These are phyloP conservation scores for Avena atlantica DNA, from an alignment of 176 grass and related monocot genomes.

Conservation along the genomic window DNA sequence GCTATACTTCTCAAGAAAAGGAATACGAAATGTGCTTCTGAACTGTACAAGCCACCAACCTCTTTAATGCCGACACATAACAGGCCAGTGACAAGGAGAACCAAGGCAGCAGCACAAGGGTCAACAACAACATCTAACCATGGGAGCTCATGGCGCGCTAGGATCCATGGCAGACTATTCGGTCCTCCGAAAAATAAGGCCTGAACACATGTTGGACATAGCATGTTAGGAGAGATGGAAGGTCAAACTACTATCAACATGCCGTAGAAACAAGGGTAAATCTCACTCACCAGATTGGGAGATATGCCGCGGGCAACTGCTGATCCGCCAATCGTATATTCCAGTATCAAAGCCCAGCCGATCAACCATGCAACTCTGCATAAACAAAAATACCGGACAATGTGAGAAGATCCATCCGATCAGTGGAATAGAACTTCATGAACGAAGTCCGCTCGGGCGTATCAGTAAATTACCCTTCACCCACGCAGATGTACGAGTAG, in stretches of 20 bases:
- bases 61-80: slow-evolving; percentile 83
- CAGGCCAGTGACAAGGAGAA: slow-evolving; percentile 72
- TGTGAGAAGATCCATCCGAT: background rate
- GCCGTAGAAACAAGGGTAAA: background rate
- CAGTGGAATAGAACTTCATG: background rate
- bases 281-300: slow-evolving; percentile 59
- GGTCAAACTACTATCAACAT: slow-evolving; percentile 1
- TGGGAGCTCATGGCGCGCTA: slow-evolving; percentile 67
- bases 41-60: slow-evolving; percentile 45
- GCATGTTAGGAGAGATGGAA: background rate
- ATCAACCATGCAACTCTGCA: slow-evolving; percentile 79
- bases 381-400: slow-evolving; percentile 4
- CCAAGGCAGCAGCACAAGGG: slow-evolving; percentile 79
- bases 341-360: slow-evolving; percentile 82
- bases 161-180: slow-evolving; percentile 66
- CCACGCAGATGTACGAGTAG: slow-evolving; percentile 89
- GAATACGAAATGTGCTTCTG: background rate
- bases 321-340: slow-evolving; percentile 83
- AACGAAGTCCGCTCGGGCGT: background rate
- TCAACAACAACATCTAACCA: slow-evolving; percentile 72
- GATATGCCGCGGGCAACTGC: slow-evolving; percentile 89
- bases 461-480: slow-evolving; percentile 75
- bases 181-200: slow-evolving; percentile 74
- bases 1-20: background rate
- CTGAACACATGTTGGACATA: slow-evolving; percentile 37